Base-by-base conservation (phyloP, 192 early-diverging fungal genomes). In the Coemansia nantahalensis region DNA sequence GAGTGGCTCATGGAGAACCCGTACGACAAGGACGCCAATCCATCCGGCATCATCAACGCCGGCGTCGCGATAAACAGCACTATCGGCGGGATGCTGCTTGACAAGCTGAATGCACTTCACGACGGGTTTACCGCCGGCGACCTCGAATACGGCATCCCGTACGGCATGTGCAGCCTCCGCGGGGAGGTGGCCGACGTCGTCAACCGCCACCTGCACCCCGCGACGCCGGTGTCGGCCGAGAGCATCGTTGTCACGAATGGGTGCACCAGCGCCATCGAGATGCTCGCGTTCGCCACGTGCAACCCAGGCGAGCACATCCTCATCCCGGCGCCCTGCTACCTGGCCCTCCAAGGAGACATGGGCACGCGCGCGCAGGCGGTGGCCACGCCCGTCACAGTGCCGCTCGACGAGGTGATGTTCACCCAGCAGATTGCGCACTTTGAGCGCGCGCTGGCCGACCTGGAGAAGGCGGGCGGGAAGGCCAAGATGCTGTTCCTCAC, bases 41-140 rank as follows among this genome's bases (percentile, higher is more conserved):
- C 82, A 4, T 33, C 42, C 11, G 92, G 91, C 16, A 83, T 91
- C 49, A 75, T 94, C 50, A 92, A 92, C 45, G 69, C 91, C 1
- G 91, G 90, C 31, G 72, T 87, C 1, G 92, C 92, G 18, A 85
- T 89, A 45, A 94, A 93, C 62, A 50, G 69, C 40, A 79, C 91
- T 18, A 84, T 86, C 62, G 50, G 43, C 39, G 48, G 56, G 0
- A 67, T 84, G 8, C 43, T 92, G 8, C 16, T 80, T 2, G 61
- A 80, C 21, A 85, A 86, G 45, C 73, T 77, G 24, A 68, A 65
- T 35, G 28, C 56, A 16, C 44, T 77, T 1, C 34, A 45, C 8
- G 46, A 51, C 12, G 23, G 35, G 13, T 49, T 77, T 16, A 40
- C 60, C 15, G 61, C 48, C 3, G 39, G 43, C 15, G 73, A 77